A percentile compares a stretch with the other conserved stretches of the same genome.
phyloP scores from a whole-genome alignment of 2,329 filamentous ascomycete species.

The Diplodia intermedia region DNA sequence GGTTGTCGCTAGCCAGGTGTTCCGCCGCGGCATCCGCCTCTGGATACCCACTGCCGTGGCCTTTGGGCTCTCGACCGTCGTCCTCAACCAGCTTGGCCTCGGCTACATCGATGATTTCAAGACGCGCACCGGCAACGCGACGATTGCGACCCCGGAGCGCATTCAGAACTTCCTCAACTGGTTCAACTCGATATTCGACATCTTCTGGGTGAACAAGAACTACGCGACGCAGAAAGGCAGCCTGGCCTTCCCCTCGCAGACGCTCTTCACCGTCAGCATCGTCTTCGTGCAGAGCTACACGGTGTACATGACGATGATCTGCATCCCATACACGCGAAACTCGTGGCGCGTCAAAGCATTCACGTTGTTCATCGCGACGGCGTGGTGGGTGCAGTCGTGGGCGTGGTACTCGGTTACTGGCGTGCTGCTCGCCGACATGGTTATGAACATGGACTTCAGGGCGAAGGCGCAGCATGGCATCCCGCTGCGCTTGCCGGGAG shows the following conservation, averaged over 20 bases:
- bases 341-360: conserved; percentile 52
- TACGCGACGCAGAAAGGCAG: conserved; percentile 52
- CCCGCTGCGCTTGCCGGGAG: conserved; percentile 32
- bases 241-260: conserved; percentile 53
- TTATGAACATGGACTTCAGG: conserved; percentile 52
- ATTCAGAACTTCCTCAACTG: conserved; percentile 51
- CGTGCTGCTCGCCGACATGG: conserved; percentile 57
- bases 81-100: conserved; percentile 44
- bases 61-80: conserved; percentile 49
- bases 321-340: conserved; percentile 52
- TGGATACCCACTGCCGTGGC: conserved; percentile 51
- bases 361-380: conserved; percentile 51
- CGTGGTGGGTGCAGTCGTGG: conserved; percentile 58
- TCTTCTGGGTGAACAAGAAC: conserved; percentile 54
- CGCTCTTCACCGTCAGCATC: conserved; percentile 55
- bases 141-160: conserved; percentile 44
- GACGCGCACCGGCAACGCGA: conserved; percentile 46
- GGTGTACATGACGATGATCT: conserved; percentile 57
- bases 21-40: conserved; percentile 53
- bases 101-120: conserved; percentile 51
- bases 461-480: conserved; percentile 34
- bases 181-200: conserved; percentile 56
- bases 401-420: conserved; percentile 56
- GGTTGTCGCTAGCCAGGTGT: conserved; percentile 50
- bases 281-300: conserved; percentile 58